Base-by-base conservation (phyloP, 2,329 filamentous ascomycete genomes). In the Xylariaceae sp. region DNA sequence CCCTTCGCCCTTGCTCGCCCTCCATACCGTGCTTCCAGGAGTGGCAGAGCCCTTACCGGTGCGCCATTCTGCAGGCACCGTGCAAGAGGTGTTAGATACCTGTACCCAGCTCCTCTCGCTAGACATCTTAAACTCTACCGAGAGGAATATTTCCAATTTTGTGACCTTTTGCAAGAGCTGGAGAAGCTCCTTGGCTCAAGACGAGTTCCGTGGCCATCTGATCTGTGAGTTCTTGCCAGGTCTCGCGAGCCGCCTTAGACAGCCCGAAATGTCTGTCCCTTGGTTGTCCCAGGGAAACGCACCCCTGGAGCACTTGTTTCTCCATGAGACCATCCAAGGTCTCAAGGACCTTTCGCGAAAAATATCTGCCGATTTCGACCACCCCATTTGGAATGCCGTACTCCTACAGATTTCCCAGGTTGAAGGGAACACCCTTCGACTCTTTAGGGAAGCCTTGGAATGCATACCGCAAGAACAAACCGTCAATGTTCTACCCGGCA, bases 121-220 rank as follows among this genome's bases (percentile, higher is more conserved):
- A 16, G 55, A 59, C 37, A 36, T 51, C 22, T 35, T 22, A 14
- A 44, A 42, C 12, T 7, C 14, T 14, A 20, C 35, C 2, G 22
- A 6, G 2, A 21, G 16, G 12, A 12, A 32, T 27, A 42, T 42
- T 17, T 21, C 45, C 8, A 45, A 48, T 19, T 55, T 62, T 20
- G 33, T 40, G 3, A n/a, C 19, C 4, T 61, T 64, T 22, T 61
- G 60, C 36, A 22, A 51, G 27, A 45, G 33, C 27, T 62, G 58
- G 52, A 47, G n/a, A 35, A 16, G 49, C 22, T 41, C 40, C 23
- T 47, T 61, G 40, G 21, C 45, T 7, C 29, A 42, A 11, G 43
- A 36, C 8, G 5, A 29, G 6, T 55, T 55, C 38, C 43, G 40
- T 34, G 55, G 51, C 17, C 43, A 56, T 7, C 32, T 39, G 2